Percentiles rank a stretch among this genome's conserved stretches.
Evolutionary conservation across 2,329 filamentous ascomycete genomes (phyloP).

Genomic region (Shiraia bambusicola): DNA sequence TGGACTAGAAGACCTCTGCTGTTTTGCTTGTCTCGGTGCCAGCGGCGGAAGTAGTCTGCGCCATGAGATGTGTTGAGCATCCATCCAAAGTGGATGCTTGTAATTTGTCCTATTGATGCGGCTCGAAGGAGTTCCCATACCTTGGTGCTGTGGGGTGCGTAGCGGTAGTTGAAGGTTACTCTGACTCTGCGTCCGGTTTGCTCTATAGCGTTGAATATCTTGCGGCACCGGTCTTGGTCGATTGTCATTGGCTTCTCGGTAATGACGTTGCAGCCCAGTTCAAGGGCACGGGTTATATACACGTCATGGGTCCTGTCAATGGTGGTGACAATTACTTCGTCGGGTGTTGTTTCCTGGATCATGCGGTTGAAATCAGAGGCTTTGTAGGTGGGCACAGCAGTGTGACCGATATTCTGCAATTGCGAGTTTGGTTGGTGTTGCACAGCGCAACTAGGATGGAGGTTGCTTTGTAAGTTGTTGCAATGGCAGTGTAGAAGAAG

Average conservation of each 20-base stretch:
- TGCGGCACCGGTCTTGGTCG: conserved; percentile 56
- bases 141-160: conserved; percentile 65
- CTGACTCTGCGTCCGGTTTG: conserved; percentile 54
- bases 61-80: conserved; percentile 63
- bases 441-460: conserved; percentile 59
- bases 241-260: conserved; percentile 68
- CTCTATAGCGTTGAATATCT: conserved; percentile 58
- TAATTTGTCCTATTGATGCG: conserved; percentile 59
- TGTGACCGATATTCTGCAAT: conserved; percentile 51
- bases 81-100: conserved; percentile 64
- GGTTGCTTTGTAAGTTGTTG: conserved; percentile 53
- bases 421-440: conserved; percentile 61
- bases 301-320: conserved; percentile 63
- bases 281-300: conserved; percentile 62
- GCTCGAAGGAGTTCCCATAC: conserved; percentile 57
- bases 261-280: conserved; percentile 61
- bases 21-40: conserved; percentile 64
- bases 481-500: conserved; percentile 63
- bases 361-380: conserved; percentile 60
- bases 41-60: conserved; percentile 64
- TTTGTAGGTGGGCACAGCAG: conserved; percentile 55
- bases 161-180: conserved; percentile 66
- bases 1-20: conserved; percentile 62
- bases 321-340: conserved; percentile 64
- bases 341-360: conserved; percentile 58